These are phyloP conservation scores for Hermanozyma aechmeae DNA, from an alignment of 805 yeast species.

Conservation along the genomic window DNA sequence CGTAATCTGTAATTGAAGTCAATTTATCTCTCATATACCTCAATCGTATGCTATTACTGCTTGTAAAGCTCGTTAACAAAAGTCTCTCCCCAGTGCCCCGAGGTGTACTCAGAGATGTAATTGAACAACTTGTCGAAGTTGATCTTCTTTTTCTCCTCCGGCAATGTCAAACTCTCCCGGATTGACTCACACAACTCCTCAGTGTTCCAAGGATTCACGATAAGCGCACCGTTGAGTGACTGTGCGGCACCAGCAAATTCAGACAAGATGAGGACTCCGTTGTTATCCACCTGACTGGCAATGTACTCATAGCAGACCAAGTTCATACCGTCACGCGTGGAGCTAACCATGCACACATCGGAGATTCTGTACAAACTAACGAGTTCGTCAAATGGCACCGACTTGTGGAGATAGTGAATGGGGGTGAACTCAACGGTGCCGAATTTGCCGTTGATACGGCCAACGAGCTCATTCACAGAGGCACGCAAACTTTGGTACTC, in stretches of 20 bases:
- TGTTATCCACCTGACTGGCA: conserved; percentile 82
- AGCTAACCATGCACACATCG: conserved; percentile 87
- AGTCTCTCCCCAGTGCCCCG: conserved; percentile 95
- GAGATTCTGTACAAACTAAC: conserved; percentile 77
- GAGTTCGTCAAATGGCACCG: conserved; percentile 84
- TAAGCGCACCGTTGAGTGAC: conserved; percentile 83
- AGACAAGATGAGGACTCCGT: conserved; percentile 80
- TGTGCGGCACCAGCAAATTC: conserved; percentile 99
- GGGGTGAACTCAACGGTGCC: conserved; percentile 98
- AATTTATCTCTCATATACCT: not conserved
- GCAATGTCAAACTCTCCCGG: conserved; percentile 76
- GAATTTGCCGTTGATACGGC: conserved; percentile 90
- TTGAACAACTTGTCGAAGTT: conserved; percentile 79
- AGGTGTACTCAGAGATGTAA: conserved; percentile 88
- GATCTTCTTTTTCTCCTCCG: conserved; percentile 66
- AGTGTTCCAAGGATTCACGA: conserved; percentile 97
- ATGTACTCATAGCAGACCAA: conserved; percentile 93
- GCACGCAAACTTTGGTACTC: conserved; percentile 92
- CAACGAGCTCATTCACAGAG: conserved; percentile 91
- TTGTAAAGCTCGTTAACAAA: conserved; percentile 79
- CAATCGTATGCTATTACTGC: conserved; percentile 3
- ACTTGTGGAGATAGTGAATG: conserved; percentile 90
- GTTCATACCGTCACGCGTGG: conserved; percentile 98
- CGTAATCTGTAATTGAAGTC: not conserved
- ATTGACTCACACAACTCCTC: conserved; percentile 87